Percentiles rank a stretch among this genome's conserved stretches.
These are phyloP conservation scores for Didymellaceae sp. DNA, from an alignment of 2,329 filamentous ascomycete genomes.

Conservation along the genomic window DNA sequence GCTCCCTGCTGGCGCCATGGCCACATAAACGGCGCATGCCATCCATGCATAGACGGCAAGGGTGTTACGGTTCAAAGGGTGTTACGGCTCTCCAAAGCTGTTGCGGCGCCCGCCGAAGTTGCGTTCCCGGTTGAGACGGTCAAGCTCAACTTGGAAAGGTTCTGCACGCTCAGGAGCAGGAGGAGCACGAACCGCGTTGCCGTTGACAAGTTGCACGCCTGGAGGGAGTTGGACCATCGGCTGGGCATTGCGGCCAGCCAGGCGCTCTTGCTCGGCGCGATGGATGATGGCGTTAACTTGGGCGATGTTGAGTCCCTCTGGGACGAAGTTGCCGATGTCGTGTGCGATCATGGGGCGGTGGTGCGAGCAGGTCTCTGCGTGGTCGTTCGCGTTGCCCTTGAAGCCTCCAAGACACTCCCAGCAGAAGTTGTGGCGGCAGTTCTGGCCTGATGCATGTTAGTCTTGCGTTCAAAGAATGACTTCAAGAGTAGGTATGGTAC, in stretches of 20 bases:
- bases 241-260: not conserved
- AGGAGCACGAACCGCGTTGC: not conserved
- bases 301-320: conserved; percentile 1
- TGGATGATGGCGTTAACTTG: conserved; percentile 18
- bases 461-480: not conserved
- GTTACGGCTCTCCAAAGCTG: no score
- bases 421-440: conserved; percentile 33
- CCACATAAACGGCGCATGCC: no score
- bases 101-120: no score
- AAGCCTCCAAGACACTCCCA: conserved; percentile 27
- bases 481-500: not conserved
- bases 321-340: conserved; percentile 21
- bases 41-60: no score
- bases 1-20: no score
- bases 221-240: not conserved
- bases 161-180: not conserved
- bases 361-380: conserved; percentile 19
- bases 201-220: not conserved
- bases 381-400: not conserved
- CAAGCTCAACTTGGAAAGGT: no score
- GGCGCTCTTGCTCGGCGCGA: not conserved
- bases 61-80: no score
- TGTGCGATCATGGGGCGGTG: conserved; percentile 17
- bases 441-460: conserved; percentile 7
- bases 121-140: no score